phyloP scores from a whole-genome alignment of 805 yeast genomes.

The Candida nitratophila region DNA sequence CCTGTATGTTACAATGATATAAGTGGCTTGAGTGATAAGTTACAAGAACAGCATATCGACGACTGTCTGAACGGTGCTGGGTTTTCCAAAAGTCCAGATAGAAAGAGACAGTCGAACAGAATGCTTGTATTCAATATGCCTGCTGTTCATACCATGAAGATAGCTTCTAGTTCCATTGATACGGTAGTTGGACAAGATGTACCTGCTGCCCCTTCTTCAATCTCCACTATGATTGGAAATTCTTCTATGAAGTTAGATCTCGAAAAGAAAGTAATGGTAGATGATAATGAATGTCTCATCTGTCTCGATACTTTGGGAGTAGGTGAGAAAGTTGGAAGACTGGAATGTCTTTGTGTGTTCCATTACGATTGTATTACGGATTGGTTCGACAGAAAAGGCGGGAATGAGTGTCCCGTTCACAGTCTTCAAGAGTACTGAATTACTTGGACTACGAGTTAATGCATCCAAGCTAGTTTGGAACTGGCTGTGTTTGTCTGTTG shows the following conservation, averaged over 20 bases:
- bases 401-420: conserved; percentile 84
- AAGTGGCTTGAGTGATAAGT: conserved; percentile 17
- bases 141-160: background rate
- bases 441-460: no score
- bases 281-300: conserved; percentile 79
- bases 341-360: conserved; percentile 91
- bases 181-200: background rate
- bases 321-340: conserved; percentile 83
- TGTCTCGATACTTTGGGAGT: conserved; percentile 85
- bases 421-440: conserved; percentile 28
- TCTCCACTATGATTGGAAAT: background rate
- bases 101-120: conserved; percentile 55
- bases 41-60: conserved; percentile 61
- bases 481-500: background rate
- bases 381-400: conserved; percentile 86
- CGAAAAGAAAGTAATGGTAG: conserved; percentile 19
- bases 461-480: no score
- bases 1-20: conserved; percentile 34
- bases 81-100: conserved; percentile 54
- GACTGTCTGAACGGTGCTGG: conserved; percentile 58
- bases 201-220: background rate
- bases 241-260: background rate
- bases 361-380: conserved; percentile 86
- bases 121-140: conserved; percentile 77
- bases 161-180: background rate